These are phyloP conservation scores for Alternaria triticimaculans DNA, from an alignment of 2,329 filamentous ascomycete species.

Conservation along the genomic window DNA sequence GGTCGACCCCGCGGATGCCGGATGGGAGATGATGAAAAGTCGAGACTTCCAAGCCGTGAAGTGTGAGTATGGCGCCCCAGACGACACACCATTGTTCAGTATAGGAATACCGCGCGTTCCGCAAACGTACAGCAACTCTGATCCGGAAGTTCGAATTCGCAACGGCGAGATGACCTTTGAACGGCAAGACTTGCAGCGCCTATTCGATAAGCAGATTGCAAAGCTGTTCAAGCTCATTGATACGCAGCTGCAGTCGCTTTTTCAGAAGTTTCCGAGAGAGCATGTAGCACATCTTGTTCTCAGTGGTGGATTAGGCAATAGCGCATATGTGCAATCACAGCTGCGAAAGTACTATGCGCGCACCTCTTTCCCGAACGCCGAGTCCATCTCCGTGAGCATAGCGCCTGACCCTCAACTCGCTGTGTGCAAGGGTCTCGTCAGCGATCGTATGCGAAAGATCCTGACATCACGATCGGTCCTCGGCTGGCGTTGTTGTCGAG, in stretches of 20 bases:
- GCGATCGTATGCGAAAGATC: constrained; percentile 59
- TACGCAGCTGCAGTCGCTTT: constrained; percentile 38
- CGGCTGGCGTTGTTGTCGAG: constrained; percentile 47
- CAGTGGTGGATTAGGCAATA: constrained; percentile 53
- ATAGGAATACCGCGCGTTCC: constrained; percentile 46
- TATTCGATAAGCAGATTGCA: constrained; percentile 48
- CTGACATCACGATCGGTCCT: constrained; percentile 54
- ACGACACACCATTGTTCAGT: constrained; percentile 46
- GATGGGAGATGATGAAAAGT: constrained; percentile 52
- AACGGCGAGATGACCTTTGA: constrained; percentile 45
- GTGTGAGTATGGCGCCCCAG: constrained; percentile 49
- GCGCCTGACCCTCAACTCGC: constrained; percentile 62
- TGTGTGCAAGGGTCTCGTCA: constrained; percentile 61
- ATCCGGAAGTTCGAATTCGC: constrained; percentile 39
- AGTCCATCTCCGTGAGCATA: constrained; percentile 38
- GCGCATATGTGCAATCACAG: constrained; percentile 49
- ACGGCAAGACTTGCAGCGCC: constrained; percentile 37
- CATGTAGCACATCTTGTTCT: constrained; percentile 49
- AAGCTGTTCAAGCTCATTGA: constrained; percentile 48
- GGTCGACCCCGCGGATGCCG: constrained; percentile 43
- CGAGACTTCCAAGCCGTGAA: constrained; percentile 51
- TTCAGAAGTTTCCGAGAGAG: constrained; percentile 36
- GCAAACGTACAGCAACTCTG: constrained; percentile 39
- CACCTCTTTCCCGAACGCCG: constrained; percentile 30
- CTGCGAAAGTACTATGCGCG: constrained; percentile 44